Evolutionary conservation across 2,329 filamentous ascomycete species (phyloP).

Genomic region (Zelopaecilomyces penicillatus): DNA sequence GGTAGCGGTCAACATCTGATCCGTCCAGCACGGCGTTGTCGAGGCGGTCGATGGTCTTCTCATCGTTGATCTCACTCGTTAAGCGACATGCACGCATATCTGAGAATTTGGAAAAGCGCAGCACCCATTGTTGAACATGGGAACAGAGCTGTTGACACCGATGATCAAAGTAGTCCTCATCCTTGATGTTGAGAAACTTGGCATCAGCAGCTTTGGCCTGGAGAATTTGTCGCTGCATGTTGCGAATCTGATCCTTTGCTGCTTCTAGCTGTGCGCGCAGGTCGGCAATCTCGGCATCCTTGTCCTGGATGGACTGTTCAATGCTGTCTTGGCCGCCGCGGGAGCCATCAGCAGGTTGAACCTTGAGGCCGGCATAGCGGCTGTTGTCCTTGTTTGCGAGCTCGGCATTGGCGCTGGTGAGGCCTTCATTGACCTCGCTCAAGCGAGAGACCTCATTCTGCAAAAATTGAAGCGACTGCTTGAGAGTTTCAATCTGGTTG

Average conservation of each 20-base stretch:
- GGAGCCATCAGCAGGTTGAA: slow-evolving; percentile 56
- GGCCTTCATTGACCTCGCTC: slow-evolving; percentile 71
- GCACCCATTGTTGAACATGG: slow-evolving; percentile 94
- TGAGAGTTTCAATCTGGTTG: slow-evolving; percentile 75
- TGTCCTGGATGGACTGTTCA: slow-evolving; percentile 61
- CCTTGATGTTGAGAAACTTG: slow-evolving; percentile 68
- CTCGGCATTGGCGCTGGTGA: slow-evolving; percentile 68
- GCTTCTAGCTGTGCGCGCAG: slow-evolving; percentile 70
- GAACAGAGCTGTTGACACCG: slow-evolving; percentile 92
- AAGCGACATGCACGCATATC: slow-evolving; percentile 81
- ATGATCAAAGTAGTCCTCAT: slow-evolving; percentile 92
- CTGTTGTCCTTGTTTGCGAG: slow-evolving; percentile 68
- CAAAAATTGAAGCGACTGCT: slow-evolving; percentile 68
- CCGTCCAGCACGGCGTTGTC: slow-evolving; percentile 94
- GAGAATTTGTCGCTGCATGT: slow-evolving; percentile 46
- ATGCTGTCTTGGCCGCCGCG: slow-evolving; percentile 53
- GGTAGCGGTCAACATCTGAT: slow-evolving; percentile 80
- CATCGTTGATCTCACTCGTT: slow-evolving; percentile 77
- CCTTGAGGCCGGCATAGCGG: slow-evolving; percentile 59
- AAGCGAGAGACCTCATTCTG: slow-evolving; percentile 75
- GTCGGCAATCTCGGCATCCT: slow-evolving; percentile 73
- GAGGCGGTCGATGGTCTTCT: slow-evolving; percentile 87
- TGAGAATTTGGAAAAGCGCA: slow-evolving; percentile 96
- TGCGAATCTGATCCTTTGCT: slow-evolving; percentile 55
- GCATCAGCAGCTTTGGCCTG: slow-evolving; percentile 52